Conservation (phyloP, 176 grass and related monocot genomes). For the sorghum (Sorghum bicolor) region DNA sequence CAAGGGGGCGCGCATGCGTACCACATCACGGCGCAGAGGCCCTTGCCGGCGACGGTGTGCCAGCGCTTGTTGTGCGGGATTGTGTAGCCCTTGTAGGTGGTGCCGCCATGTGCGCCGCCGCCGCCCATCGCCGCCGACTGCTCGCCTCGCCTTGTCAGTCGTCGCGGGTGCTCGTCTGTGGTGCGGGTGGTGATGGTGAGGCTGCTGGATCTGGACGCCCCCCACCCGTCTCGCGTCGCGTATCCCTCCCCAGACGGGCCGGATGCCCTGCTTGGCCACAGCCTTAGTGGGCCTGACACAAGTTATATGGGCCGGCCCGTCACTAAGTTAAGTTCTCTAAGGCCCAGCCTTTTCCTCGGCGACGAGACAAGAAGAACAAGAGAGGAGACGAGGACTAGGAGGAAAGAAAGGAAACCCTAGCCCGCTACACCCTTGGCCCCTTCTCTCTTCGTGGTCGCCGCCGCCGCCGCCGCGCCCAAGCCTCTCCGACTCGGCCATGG, state of each 20-base stretch:
- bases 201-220: background rate
- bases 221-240: background rate
- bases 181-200: background rate
- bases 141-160: background rate
- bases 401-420: background rate
- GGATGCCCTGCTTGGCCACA: no score
- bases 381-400: no score
- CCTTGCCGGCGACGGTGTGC: constrained; percentile 84
- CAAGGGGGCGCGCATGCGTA: constrained; percentile 16
- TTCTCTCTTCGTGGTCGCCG: no score
- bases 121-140: constrained; percentile 43
- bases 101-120: constrained; percentile 52
- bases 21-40: constrained; percentile 95
- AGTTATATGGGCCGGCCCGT: background rate
- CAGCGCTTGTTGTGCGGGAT: constrained; percentile 83
- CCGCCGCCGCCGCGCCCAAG: background rate
- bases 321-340: background rate
- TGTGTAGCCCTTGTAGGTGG: constrained; percentile 92
- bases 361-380: background rate
- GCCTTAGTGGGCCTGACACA: background rate
- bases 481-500: constrained; percentile 4
- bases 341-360: background rate
- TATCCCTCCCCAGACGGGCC: background rate
- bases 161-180: background rate
- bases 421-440: no score